Conservation (phyloP, 192 early-diverging fungal species). For the Backusella luteola region DNA sequence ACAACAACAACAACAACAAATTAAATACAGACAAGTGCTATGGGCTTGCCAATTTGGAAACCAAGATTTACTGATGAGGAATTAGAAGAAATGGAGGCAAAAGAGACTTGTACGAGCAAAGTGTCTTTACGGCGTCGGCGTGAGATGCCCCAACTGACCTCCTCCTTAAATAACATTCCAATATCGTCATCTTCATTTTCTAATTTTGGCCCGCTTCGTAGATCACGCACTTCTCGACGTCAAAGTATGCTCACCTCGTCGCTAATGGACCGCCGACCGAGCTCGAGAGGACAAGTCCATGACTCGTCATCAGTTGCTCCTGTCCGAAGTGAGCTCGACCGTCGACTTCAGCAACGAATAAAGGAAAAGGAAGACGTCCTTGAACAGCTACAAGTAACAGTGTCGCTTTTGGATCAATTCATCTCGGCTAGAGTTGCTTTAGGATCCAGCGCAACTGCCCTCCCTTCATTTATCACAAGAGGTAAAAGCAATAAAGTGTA, state of each 20-base stretch:
- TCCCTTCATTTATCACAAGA: constrained; percentile 19
- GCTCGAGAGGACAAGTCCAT: neutral
- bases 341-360: constrained; percentile 10
- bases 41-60: constrained; percentile 23
- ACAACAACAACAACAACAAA: neutral
- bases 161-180: neutral
- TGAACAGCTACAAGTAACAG: constrained; percentile 19
- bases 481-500: neutral
- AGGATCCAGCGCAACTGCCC: neutral
- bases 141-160: neutral
- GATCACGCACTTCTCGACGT: neutral
- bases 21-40: neutral
- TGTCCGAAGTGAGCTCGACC: constrained; percentile 14
- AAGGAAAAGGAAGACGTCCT: constrained; percentile 21
- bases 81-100: neutral
- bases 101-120: neutral
- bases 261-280: neutral
- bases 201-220: neutral
- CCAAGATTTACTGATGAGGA: constrained; percentile 15
- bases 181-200: neutral
- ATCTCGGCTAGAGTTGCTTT: constrained; percentile 12
- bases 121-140: neutral
- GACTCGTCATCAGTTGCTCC: neutral
- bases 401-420: constrained; percentile 21
- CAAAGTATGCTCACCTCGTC: constrained; percentile 15